Base-by-base conservation (phyloP, 306 rosid genomes). In the Vigna nakashimae region DNA sequence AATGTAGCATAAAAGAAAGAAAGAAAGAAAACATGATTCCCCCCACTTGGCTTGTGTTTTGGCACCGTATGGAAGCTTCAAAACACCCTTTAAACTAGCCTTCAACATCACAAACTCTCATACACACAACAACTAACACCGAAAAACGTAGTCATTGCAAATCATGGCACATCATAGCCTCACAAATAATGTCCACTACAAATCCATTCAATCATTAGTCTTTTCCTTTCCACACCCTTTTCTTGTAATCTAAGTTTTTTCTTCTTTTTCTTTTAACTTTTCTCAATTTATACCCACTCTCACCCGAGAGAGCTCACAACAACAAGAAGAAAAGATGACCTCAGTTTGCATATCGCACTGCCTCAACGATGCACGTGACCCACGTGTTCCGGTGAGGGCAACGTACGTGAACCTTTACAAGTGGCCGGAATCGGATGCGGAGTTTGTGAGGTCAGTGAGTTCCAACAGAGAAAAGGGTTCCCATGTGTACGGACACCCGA, bases 391-490 rank as follows among this genome's bases (percentile, higher is more conserved):
- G 9, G 86, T 87, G 48, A 84, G 98, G 4, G 97, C 96, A 0
- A 87, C 90, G 1, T 95, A 95, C 53, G 87, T 91, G 62, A 90
- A 91, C 89, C 93, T 95, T 26, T 86, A 91, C 89, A 91, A 91
- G 79, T 92, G 97, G 98, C 94, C 97, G 8, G 98, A 95, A 69
- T 92, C 97, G 0, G 98, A 92, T 3, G 91, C 91, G 0, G 98
- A 92, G 83, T 89, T 92, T 8, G 93, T 88, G 77, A 78, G 88
- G 43, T 90, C 92, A 0, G 86, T 88, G 65, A 88, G 94, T 70
- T 79, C 88, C 52, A 86, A 78, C 1, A 76, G 78, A 40, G 50
- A 81, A 69, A 77, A 71, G 36, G 84, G 83, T 5, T 12, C 71
- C 1, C 86, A 82, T 8, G 10, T 30, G 51, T 63, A 75, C 49